Base-by-base conservation (phyloP, 192 early-diverging fungal genomes). In the Fimicolochytrium jonesii region DNA sequence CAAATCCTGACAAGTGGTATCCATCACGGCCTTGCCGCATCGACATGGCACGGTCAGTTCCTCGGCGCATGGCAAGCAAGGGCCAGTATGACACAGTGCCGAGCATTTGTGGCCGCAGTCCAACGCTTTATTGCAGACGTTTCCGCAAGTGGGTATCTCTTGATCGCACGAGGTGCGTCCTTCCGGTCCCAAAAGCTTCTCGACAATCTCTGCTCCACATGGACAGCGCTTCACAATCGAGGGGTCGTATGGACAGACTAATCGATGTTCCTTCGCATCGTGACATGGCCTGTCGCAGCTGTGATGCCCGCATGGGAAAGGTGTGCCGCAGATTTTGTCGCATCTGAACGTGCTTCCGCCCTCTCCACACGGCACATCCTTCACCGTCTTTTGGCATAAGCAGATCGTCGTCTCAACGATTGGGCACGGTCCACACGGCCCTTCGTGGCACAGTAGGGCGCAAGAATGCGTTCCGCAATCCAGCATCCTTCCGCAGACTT, bases 381-480 rank as follows among this genome's bases (percentile, higher is more conserved):
- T 53, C 3, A 68, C 58, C 13, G 47, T 43, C 29, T 71, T 68
- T 29, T 75, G 70, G 56, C 78, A 80, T 6, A 23, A 44, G 49
- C 78, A 80, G 22, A 48, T 33, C 9, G 60, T 18, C 2, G 25
- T 43, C 3, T 69, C 18, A 4, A 26, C 44, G 22, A 72, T 48
- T 15, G 64, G 32, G 54, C 95, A 95, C 1, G 86, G 87, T 41
- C 69, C 74, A 49, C 95, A 95, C 4, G 75, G 68, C 3, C 87
- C 86, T 28, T 80, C 80, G 68, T 98, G 93, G 62, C 95, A 98
- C 2, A 65, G 70, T 45, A 81, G 72, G 32, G 80, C 71, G 64
- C 94, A 98, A 17, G 35, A 59, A 70, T 98, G 95, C 26, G 69
- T 69, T 18, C 91, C 91, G 78, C 95, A 98, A 31, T 82, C 70